A percentile compares a stretch with the other conserved stretches of the same genome.
Conservation (phyloP, 139 green algal species). For the Volvox reticuliferus region DNA sequence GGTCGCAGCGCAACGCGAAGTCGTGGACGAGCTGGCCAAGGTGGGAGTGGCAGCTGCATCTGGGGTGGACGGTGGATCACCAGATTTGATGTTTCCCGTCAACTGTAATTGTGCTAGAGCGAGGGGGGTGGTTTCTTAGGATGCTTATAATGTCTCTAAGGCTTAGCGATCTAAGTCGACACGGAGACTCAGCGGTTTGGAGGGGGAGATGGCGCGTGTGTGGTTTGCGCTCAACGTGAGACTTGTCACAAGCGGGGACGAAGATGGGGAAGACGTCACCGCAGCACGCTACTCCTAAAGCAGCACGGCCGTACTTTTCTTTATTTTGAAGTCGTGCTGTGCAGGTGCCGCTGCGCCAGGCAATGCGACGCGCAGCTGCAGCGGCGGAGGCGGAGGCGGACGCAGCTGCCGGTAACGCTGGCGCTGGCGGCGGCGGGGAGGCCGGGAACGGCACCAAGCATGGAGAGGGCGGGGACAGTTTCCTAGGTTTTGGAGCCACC, state of each 20-base stretch:
- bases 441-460: not conserved
- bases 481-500: not conserved
- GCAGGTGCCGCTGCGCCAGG: slow-evolving; percentile 10
- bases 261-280: too few species aligned
- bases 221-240: too few species aligned
- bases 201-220: too few species aligned
- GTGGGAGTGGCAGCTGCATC: slow-evolving; percentile 6
- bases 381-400: not conserved
- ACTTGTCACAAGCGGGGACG: too few species aligned
- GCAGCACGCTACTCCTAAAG: not conserved
- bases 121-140: too few species aligned
- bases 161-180: too few species aligned
- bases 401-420: not conserved
- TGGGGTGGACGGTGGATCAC: too few species aligned
- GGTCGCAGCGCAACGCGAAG: not conserved
- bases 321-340: not conserved
- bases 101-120: too few species aligned
- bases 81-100: too few species aligned
- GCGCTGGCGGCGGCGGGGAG: not conserved
- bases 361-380: slow-evolving; percentile 1
- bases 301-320: not conserved
- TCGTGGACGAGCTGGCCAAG: slow-evolving; percentile 7
- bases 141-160: too few species aligned
- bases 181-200: too few species aligned
- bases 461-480: not conserved